Base-by-base conservation (phyloP, 768 basidiomycete species). In the Calocera cornea region DNA sequence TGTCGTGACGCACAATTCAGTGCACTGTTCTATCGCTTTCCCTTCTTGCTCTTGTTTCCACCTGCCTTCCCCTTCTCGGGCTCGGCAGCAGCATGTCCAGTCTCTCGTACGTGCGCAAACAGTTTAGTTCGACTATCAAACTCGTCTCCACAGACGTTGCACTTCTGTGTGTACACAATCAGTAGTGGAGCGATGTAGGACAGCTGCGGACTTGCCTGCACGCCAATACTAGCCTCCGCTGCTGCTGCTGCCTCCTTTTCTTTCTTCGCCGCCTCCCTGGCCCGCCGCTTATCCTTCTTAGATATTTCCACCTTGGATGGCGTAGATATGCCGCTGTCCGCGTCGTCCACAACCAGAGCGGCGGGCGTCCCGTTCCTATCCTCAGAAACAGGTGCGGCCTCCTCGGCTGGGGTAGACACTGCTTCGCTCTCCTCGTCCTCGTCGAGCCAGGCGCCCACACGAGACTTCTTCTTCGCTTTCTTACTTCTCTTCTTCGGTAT, bases 261-360 rank as follows among this genome's bases (percentile, higher is more conserved):
- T 74, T 88, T 92, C 79, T 87, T 91, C 60, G 84, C 80, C 1
- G 79, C 85, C 75, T 95, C 90, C 60, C 85, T 81, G 19, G 87
- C 87, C 64, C 86, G 82, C 60, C 95, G 79, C 76, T 87, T 92
- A 34, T 97, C 92, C 68, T 84, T 85, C 77, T 97, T 97, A 5
- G 91, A 84, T 68, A 83, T 70, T 64, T 77, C 74, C 19, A 66
- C 24, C 29, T 69, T 67, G 2, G 41, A n/a, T 1, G 24, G 60
- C 54, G 64, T 41, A 47, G 66, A 17, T 64, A 38, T 60, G 66
- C 68, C 65, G 31, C 54, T 34, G 44, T 40, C 64, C 22, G 34
- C 65, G 38, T 68, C 64, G 67, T 65, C 12, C 64, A 33, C 27
- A 70, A 38, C 69, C 65, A 70, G 41, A 16, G 66, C 54, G 34